Base-by-base conservation (phyloP, 176 grass and related monocot genomes). In the Panicum miliaceum region DNA sequence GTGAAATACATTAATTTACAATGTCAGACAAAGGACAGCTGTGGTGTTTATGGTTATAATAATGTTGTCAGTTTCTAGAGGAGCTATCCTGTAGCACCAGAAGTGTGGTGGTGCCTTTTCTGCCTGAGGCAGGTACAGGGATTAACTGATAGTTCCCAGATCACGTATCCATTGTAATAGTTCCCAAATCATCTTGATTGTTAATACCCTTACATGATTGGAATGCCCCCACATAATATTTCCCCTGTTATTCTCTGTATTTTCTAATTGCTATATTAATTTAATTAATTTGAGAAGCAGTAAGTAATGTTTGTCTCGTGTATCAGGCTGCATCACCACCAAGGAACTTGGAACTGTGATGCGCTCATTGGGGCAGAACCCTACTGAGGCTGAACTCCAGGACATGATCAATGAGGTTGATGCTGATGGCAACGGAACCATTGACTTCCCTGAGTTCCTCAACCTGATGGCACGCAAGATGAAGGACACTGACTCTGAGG, bases 281-380 rank as follows among this genome's bases (percentile, higher is more conserved):
- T 66, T 56, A 26, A 22, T 8, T 71, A 22, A 29, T 62, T 54
- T 26, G 1, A 52, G 32, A 68, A 25, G 47, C 4, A 65, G 46
- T 56, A 34, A 54, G 7, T 72, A 63, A 71, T 43, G 25, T 34
- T 34, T 22, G 18, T 12, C 26, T 65, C 20, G 36, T 79, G 36
- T 16, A 46, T 79, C 86, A 88, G 86, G 86, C 25, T 88, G 86
- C 74, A 88, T 88, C 35, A 88, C 86, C 57, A 88, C 81, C 81
- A 88, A 88, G 81, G 86, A 88, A 14, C 86, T 84, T 57, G 86
- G 86, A 73, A 84, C 86, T 73, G 81, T 88, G 13, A 88, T 88
- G 86, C 81, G 81, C 46, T 88, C 86, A 0, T 64, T 88, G 67
- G 86, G 86, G 57, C 86, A 88, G 86, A 88, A 88, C 57, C 86